These are phyloP conservation scores for Nigrograna mackinnonii DNA, from an alignment of 2,329 filamentous ascomycete genomes.

Conservation along the genomic window DNA sequence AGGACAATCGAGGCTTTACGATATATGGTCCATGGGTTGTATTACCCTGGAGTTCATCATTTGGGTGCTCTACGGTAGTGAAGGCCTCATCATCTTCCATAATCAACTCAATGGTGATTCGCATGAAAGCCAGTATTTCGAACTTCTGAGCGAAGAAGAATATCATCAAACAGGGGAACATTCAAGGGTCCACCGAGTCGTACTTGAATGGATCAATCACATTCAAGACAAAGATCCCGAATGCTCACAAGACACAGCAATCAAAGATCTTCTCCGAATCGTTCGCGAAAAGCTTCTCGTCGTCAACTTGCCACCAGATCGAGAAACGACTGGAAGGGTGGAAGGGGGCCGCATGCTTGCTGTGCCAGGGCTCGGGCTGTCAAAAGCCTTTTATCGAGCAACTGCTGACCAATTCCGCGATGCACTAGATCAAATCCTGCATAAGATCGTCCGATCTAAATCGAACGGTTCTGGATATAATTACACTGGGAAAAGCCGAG, in stretches of 20 bases:
- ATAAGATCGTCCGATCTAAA: background rate
- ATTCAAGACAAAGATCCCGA: slow-evolving; percentile 4
- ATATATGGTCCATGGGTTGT: slow-evolving; percentile 31
- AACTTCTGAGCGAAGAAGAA: background rate
- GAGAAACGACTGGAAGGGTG: slow-evolving; percentile 2
- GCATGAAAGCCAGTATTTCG: background rate
- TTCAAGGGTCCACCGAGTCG: background rate
- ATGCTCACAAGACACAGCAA: slow-evolving; percentile 3
- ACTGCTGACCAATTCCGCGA: slow-evolving; percentile 14
- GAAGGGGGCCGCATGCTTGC: slow-evolving; percentile 1
- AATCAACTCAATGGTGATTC: background rate
- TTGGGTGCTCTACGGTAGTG: slow-evolving; percentile 24
- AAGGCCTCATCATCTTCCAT: slow-evolving; percentile 2
- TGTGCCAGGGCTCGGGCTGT: background rate
- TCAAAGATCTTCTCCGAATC: background rate
- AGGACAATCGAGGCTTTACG: slow-evolving; percentile 17
- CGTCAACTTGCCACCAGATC: slow-evolving; percentile 1
- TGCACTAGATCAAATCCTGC: slow-evolving; percentile 9
- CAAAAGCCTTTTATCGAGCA: slow-evolving; percentile 9
- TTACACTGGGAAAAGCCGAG: slow-evolving; percentile 6
- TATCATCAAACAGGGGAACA: background rate
- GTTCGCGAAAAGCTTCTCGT: background rate
- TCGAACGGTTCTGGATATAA: background rate
- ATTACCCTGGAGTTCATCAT: slow-evolving; percentile 25
- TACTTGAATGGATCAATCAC: background rate